phyloP scores from a whole-genome alignment of 2,329 filamentous ascomycete genomes.

The Colletotrichum orbiculare region DNA sequence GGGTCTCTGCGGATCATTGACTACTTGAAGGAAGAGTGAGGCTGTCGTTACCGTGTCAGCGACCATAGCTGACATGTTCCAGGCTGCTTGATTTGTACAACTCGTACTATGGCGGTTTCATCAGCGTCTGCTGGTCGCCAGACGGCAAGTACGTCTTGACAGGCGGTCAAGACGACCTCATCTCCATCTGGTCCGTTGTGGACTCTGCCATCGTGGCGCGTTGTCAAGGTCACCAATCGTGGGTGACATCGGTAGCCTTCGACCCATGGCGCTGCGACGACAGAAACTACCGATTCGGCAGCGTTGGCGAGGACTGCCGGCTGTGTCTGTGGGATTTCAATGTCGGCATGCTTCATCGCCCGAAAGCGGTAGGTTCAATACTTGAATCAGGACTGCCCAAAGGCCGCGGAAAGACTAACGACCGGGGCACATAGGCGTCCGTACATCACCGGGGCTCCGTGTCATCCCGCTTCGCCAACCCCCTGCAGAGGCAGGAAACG shows the following conservation, averaged over 20 bases:
- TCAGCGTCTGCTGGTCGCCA: slow-evolving; percentile 96
- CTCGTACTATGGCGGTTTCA: slow-evolving; percentile 93
- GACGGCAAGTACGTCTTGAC: slow-evolving; percentile 96
- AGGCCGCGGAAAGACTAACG: slow-evolving; percentile 24
- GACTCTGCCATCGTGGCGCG: slow-evolving; percentile 88
- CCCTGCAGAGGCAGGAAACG: slow-evolving; percentile 69
- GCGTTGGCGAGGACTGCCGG: slow-evolving; percentile 92
- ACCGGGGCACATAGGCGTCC: slow-evolving; percentile 54
- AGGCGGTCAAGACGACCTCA: slow-evolving; percentile 93
- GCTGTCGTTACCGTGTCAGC: slow-evolving; percentile 24
- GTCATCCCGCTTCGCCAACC: slow-evolving; percentile 59
- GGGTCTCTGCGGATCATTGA: slow-evolving; percentile 91
- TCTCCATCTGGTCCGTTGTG: slow-evolving; percentile 93
- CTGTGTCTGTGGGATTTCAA: slow-evolving; percentile 97
- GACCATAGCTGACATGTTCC: slow-evolving; percentile 19
- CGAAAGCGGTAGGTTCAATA: slow-evolving; percentile 75
- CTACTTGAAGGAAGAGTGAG: slow-evolving; percentile 88
- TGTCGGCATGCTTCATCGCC: slow-evolving; percentile 93
- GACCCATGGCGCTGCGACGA: slow-evolving; percentile 98
- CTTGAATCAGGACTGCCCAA: not conserved
- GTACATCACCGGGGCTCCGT: slow-evolving; percentile 67
- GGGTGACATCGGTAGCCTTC: slow-evolving; percentile 93
- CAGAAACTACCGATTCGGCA: slow-evolving; percentile 94
- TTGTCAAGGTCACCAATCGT: slow-evolving; percentile 95
- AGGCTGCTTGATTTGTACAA: slow-evolving; percentile 89